Conservation (phyloP, 352 stramenopile species). For the Globisporangium acanthophoron region DNA sequence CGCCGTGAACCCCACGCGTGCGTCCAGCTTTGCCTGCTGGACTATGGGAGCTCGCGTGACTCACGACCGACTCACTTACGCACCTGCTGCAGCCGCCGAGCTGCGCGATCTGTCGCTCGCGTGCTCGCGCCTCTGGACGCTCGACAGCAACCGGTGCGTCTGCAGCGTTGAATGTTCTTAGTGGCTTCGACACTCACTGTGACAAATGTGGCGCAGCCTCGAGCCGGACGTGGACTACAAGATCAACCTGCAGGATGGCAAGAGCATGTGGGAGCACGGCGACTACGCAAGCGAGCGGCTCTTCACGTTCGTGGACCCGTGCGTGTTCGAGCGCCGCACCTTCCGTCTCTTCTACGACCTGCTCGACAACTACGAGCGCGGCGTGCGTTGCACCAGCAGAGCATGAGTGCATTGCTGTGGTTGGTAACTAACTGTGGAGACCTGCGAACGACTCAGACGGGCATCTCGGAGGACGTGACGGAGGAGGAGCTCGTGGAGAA, state of each 20-base stretch:
- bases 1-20: background rate
- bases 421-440: background rate
- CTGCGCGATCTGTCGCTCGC: slow-evolving; percentile 59
- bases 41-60: too few relatives aligned
- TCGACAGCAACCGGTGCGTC: slow-evolving; percentile 82
- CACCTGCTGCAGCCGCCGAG: slow-evolving; percentile 26
- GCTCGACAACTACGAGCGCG: slow-evolving; percentile 87
- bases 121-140: slow-evolving; percentile 90
- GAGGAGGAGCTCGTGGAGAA: slow-evolving; percentile 88
- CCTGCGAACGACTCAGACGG: slow-evolving; percentile 34
- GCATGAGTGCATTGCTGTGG: background rate
- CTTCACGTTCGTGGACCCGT: slow-evolving; percentile 87
- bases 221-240: slow-evolving; percentile 87
- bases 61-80: too few relatives aligned
- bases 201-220: slow-evolving; percentile 32
- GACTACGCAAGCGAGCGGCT: slow-evolving; percentile 87
- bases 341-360: slow-evolving; percentile 89
- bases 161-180: too few relatives aligned
- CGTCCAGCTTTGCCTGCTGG: background rate
- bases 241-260: slow-evolving; percentile 92
- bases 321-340: slow-evolving; percentile 87
- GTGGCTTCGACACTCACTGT: background rate
- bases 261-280: slow-evolving; percentile 84
- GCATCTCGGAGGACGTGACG: slow-evolving; percentile 84
- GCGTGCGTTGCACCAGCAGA: slow-evolving; percentile 26